Percentiles rank a stretch among this genome's conserved stretches.
These are phyloP conservation scores for Alnus rubra DNA, from an alignment of 306 rosid species.

Conservation along the genomic window DNA sequence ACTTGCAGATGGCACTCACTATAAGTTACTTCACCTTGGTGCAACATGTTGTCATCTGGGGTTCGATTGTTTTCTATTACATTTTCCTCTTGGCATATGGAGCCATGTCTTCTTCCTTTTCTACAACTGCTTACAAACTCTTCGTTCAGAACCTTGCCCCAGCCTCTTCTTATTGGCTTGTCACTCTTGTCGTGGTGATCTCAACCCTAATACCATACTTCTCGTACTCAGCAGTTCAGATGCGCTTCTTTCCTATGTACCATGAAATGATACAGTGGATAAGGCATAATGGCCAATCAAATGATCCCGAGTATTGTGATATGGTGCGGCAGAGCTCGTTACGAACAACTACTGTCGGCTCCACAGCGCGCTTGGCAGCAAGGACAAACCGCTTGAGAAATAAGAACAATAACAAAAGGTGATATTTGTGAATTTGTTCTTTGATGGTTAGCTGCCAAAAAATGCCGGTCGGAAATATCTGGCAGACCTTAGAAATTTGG, in stretches of 20 bases:
- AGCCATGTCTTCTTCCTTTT: conserved; percentile 47
- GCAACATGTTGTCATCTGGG: conserved; percentile 91
- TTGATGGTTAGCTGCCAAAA: conserved; percentile 19
- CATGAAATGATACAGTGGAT: conserved; percentile 79
- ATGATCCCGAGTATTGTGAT: conserved; percentile 59
- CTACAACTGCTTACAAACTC: conserved; percentile 70
- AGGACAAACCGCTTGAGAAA: conserved; percentile 36
- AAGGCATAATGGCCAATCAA: conserved; percentile 56
- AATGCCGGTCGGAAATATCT: conserved; percentile 24
- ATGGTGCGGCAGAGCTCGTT: conserved; percentile 56
- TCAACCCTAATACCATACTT: conserved; percentile 78
- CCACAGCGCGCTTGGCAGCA: conserved; percentile 85
- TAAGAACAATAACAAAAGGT: conserved; percentile 15
- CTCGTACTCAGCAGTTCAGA: conserved; percentile 63
- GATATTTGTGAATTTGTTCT: conserved; percentile 23
- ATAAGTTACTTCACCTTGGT: conserved; percentile 90
- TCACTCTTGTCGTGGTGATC: conserved; percentile 61
- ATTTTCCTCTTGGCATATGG: conserved; percentile 74
- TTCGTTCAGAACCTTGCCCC: conserved; percentile 81
- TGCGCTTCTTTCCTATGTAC: conserved; percentile 85
- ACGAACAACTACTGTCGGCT: conserved; percentile 56
- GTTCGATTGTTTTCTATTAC: conserved; percentile 78
- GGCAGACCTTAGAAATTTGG: conserved; percentile 3
- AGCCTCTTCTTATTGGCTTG: conserved; percentile 67
- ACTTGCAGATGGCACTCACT: conserved; percentile 87